Evolutionary conservation across 2,329 filamentous ascomycete species (phyloP).

Genomic region (Emydomyces testavorans): DNA sequence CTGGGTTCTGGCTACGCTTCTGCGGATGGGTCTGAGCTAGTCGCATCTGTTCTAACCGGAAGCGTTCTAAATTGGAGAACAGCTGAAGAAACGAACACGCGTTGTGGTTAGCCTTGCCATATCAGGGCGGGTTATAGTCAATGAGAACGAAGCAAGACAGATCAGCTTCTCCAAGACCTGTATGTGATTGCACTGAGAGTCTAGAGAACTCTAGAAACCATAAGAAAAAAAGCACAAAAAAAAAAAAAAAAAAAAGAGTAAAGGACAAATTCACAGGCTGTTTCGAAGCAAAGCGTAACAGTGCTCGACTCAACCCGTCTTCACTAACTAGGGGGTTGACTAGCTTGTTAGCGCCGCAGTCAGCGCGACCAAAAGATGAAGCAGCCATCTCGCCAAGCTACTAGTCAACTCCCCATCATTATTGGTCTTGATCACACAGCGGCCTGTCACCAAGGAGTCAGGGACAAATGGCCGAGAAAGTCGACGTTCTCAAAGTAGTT

Average conservation of each 20-base stretch:
- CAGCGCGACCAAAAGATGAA: neutral
- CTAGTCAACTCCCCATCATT: constrained; percentile 8
- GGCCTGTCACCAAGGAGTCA: neutral
- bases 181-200: too few species aligned
- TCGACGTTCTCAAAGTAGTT: too few species aligned
- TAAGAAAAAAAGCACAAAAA: too few species aligned
- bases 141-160: neutral
- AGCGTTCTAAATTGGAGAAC: constrained; percentile 33
- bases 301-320: too few species aligned
- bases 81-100: constrained; percentile 20
- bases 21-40: constrained; percentile 23
- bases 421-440: too few species aligned
- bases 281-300: too few species aligned
- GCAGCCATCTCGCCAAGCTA: constrained; percentile 7
- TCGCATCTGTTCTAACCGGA: constrained; percentile 25
- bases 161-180: too few species aligned
- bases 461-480: neutral
- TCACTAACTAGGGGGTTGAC: neutral
- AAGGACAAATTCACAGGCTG: too few species aligned
- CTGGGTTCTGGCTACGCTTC: neutral
- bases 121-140: neutral
- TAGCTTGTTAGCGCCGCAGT: neutral
- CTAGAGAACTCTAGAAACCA: too few species aligned
- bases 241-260: too few species aligned
- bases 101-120: neutral